Base-by-base conservation (phyloP, 148 eudicot species). In the Spergularia bocconei region DNA sequence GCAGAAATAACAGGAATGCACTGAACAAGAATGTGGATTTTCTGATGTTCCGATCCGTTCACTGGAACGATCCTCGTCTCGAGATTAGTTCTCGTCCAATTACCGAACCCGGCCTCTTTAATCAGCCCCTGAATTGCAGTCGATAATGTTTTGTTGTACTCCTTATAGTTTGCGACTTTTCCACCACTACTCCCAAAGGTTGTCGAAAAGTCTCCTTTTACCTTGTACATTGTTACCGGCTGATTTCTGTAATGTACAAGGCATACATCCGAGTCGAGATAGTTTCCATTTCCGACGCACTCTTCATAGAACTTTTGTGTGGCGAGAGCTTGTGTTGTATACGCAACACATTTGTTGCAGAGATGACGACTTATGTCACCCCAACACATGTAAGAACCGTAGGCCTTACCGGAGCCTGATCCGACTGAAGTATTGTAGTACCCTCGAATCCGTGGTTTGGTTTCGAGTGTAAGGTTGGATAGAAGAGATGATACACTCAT, bases 381-480 rank as follows among this genome's bases (percentile, higher is more conserved):
- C 36, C 79, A 57, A 14, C 84, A 78, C 12, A 67, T 48, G 73
- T 61, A 82, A 12, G 56, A 75, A 4, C 77, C 79, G 50, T 70
- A 82, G 63, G 76, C 81, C 59, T 25, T 36, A 41, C 63, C 17
- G 10, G 19, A 17, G 13, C 15, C 59, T 61, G 29, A 6, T 5
- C 78, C 81, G 13, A 15, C 4, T 14, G 75, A 41, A 47, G 67
- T 72, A 47, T 56, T 73, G 72, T 16, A 68, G 13, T 62, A 81
- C 4, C 39, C 15, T 11, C 59, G 36, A 11, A 15, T 33, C 0
- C 16, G 48, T 14, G 71, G 70, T 5, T 13, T 17, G 7, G 78
- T 17, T 29, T 70, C n/a, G 33, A 60, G 62, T 11, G 62, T 14
- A 11, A 77, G 69, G 0, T 51, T 11, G 12, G 79, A 50, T 13